A percentile compares a stretch with the other conserved stretches of the same genome.
Conservation (phyloP, 2,329 filamentous ascomycete genomes). For the Trichoderma sp. region DNA sequence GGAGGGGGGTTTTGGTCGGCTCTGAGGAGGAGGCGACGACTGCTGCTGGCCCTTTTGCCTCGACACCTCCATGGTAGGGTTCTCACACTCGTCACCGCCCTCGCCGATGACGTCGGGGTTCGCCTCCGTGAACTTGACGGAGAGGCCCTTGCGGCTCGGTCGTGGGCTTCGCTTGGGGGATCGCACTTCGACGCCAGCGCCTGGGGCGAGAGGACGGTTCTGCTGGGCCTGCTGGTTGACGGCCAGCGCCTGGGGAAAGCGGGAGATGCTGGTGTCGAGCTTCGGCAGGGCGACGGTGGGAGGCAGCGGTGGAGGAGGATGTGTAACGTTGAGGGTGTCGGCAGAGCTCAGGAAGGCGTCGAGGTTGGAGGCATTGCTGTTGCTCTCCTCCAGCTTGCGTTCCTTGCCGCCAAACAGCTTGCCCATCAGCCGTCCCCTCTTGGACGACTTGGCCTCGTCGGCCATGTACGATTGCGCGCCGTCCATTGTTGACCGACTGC, state of each 20-base stretch:
- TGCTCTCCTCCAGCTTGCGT: constrained; percentile 37
- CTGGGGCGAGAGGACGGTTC: constrained; percentile 45
- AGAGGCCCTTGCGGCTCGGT: constrained; percentile 64
- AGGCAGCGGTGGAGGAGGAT: constrained; percentile 49
- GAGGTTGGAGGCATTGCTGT: constrained; percentile 45
- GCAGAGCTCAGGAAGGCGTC: constrained; percentile 61
- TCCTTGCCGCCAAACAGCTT: constrained; percentile 56
- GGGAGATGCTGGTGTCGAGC: constrained; percentile 58
- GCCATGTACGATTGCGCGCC: constrained; percentile 44
- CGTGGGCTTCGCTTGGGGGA: constrained; percentile 49
- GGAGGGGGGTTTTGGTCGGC: constrained; percentile 21
- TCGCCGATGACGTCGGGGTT: constrained; percentile 83
- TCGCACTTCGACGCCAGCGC: constrained; percentile 42
- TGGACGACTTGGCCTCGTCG: constrained; percentile 47
- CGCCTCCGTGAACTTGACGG: constrained; percentile 72
- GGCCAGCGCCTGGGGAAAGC: constrained; percentile 57
- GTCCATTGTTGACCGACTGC: constrained; percentile 43
- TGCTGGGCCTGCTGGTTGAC: constrained; percentile 48
- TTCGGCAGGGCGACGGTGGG: constrained; percentile 53
- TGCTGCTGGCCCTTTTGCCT: constrained; percentile 51
- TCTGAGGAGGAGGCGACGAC: constrained; percentile 37
- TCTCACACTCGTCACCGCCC: constrained; percentile 83
- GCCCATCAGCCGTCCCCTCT: constrained; percentile 61
- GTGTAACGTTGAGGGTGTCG: constrained; percentile 57
- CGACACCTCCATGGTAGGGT: constrained; percentile 71